These are phyloP conservation scores for Phyllosticta ampelicida DNA, from an alignment of 2,329 filamentous ascomycete species.

Conservation along the genomic window DNA sequence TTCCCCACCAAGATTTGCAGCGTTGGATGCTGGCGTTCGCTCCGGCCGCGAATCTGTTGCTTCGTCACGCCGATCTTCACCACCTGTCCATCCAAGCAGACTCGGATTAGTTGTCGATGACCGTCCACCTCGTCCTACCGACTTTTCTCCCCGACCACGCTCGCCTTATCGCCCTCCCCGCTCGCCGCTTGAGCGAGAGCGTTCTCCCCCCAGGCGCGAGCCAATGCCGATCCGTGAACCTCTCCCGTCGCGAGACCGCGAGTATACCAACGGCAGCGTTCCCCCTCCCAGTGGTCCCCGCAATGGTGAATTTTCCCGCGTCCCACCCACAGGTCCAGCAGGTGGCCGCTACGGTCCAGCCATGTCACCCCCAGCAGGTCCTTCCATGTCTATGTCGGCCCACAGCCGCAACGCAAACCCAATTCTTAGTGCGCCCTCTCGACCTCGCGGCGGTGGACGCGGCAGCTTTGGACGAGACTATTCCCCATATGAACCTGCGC, in stretches of 20 bases:
- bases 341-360: conserved; percentile 27
- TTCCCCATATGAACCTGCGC: conserved; percentile 23
- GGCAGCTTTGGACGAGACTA: conserved; percentile 27
- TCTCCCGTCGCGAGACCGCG: conserved; percentile 22
- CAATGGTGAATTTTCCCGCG: conserved; percentile 26
- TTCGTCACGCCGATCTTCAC: conserved; percentile 52
- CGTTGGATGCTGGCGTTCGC: conserved; percentile 34
- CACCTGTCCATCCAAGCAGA: conserved; percentile 46
- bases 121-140: conserved; percentile 14
- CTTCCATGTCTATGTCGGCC: conserved; percentile 22
- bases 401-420: conserved; percentile 25
- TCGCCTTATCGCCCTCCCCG: conserved; percentile 15
- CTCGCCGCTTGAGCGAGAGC: conserved; percentile 17
- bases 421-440: conserved; percentile 29
- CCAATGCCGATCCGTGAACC: conserved; percentile 19
- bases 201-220: conserved; percentile 1
- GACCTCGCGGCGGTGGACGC: conserved; percentile 30
- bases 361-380: conserved; percentile 31
- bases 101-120: conserved; percentile 28
- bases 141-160: conserved; percentile 22
- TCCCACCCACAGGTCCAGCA: conserved; percentile 30
- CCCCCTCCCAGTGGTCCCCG: conserved; percentile 29
- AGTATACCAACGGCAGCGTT: conserved; percentile 17
- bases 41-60: conserved; percentile 44
- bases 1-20: conserved; percentile 31